phyloP scores from a whole-genome alignment of 106 monocot genomes.

The Platanthera zijinensis region DNA sequence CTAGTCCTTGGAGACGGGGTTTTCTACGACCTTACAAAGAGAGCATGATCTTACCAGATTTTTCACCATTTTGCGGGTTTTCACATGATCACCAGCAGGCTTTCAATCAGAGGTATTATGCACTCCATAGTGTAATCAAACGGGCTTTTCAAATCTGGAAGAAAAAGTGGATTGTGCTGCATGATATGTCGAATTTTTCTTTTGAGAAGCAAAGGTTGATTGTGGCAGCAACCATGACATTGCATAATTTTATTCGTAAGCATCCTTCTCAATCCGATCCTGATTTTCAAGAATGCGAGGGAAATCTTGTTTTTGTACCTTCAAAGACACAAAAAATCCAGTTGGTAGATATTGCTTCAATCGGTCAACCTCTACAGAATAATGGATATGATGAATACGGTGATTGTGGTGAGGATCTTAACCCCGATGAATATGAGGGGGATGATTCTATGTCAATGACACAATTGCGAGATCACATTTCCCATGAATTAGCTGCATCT shows the following conservation, averaged over 20 bases:
- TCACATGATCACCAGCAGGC: not conserved
- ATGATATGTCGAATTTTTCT: not conserved
- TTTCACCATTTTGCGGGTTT: not conserved
- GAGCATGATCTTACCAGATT: not conserved
- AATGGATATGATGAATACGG: constrained; percentile 1
- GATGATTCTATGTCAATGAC: not conserved
- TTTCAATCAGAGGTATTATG: constrained; percentile 1
- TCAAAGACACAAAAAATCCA: not conserved
- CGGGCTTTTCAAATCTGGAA: constrained; percentile 3
- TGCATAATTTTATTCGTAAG: constrained; percentile 5
- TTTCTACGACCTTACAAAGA: constrained; percentile 2
- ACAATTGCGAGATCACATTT: constrained; percentile 5
- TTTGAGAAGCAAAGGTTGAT: constrained; percentile 6
- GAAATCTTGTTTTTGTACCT: not conserved
- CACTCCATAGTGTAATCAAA: not conserved
- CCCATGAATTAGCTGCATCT: constrained; percentile 2
- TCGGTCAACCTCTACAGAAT: not conserved
- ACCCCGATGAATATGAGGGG: not conserved
- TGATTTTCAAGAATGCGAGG: not conserved
- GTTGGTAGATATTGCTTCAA: not conserved
- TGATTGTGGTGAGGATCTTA: not conserved
- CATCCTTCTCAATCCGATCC: not conserved
- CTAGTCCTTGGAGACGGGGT: not conserved
- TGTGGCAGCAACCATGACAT: constrained; percentile 3
- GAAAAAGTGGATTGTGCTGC: constrained; percentile 4